Evolutionary conservation across 805 yeast species (phyloP), one percentile per base, ranked within the genome.

Genomic region (Saccharomyces kudriavzevii): DNA sequence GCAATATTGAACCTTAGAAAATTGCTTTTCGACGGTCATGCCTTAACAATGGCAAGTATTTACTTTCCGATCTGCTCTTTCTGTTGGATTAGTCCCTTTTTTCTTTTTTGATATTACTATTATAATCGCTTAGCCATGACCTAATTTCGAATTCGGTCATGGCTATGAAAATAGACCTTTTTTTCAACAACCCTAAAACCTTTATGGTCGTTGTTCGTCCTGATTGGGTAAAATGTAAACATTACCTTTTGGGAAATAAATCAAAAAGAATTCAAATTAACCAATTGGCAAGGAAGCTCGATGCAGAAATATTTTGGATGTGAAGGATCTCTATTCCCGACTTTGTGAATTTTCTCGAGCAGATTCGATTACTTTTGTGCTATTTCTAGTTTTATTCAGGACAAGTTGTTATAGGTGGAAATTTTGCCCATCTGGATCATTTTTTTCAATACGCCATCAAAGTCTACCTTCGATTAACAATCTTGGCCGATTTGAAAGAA

Each of bases 221-320:
- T 5, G 10, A 52, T 40, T 24, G 11, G 49, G 54, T 22, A 52
- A 49, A 9, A 24, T n/a, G 49, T 52, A 52, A 52, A 52, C 26
- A 48, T n/a, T 26, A 52, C 52, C 4, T 20, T 30, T 55, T 46
- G 45, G 55, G 57, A 53, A 55, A 48, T 47, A 45, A 35, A 49
- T 56, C 56, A 55, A 55, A 53, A 53, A 47, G 47, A 49, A 47
- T 49, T 49, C 29, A 49, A 28, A 52, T 35, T 35, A 31, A 24
- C 47, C 47, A 29, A 49, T 31, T 35, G 51, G 51, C 40, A 31
- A 48, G 45, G n/a, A 48, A 29, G 40, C 14, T n/a, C 10, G 26
- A 48, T 47, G 31, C 40, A 47, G 49, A 47, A 47, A 5, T n/a
- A 47, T 45, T 22, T 9, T 22, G 48, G 29, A 24, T 35, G 20